A percentile compares a stretch with the other conserved stretches of the same genome.
These are phyloP conservation scores for Ophiostoma tasmaniense DNA, from an alignment of 2,329 filamentous ascomycete species.

Conservation along the genomic window DNA sequence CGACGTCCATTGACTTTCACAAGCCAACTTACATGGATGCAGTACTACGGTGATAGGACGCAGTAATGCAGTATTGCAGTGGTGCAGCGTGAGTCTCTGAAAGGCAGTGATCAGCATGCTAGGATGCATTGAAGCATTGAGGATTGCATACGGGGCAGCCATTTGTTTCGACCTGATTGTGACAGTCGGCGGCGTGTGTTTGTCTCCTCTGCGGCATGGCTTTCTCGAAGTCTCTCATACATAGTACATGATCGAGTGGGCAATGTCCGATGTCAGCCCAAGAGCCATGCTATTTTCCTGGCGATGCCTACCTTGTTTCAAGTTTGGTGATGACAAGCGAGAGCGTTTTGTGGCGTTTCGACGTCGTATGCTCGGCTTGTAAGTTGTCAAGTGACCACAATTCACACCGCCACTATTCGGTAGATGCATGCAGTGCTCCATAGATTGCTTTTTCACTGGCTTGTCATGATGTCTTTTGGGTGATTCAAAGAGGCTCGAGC, in stretches of 20 bases:
- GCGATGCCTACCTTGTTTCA: not conserved
- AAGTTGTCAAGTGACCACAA: not conserved
- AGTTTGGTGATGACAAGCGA: not conserved
- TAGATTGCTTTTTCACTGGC: not conserved
- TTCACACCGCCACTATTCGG: not conserved
- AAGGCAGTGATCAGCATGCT: not conserved
- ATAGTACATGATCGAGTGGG: not conserved
- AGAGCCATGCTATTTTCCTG: not conserved
- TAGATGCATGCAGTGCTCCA: not conserved
- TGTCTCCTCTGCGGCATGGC: not conserved
- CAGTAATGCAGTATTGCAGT: not conserved
- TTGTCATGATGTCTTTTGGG: not conserved
- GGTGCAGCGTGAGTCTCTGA: not conserved
- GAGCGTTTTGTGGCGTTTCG: not conserved
- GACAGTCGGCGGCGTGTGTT: not conserved
- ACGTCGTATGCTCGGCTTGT: not conserved
- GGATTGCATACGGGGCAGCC: not conserved
- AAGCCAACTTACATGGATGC: not conserved
- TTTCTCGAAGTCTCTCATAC: not conserved
- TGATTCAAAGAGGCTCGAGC: not conserved
- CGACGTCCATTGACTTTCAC: not conserved
- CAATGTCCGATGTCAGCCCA: not conserved
- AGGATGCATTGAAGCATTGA: not conserved
- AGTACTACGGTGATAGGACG: not conserved
- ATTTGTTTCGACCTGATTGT: not conserved